Evolutionary conservation across 305 asterid species (phyloP).

Genomic region (Euphrasia arctica): DNA sequence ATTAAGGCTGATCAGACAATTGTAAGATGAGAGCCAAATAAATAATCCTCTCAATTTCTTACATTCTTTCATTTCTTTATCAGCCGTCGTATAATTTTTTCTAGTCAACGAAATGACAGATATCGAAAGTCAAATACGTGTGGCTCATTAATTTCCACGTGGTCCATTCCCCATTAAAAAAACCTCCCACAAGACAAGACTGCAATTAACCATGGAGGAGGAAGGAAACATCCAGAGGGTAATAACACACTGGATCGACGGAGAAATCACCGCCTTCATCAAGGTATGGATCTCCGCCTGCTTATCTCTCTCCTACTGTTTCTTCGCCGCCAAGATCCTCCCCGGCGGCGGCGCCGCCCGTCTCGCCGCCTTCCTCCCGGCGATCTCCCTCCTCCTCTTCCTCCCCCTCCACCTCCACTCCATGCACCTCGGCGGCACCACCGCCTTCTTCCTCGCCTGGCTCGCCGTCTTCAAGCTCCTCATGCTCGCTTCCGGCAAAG

Average conservation of each 20-base stretch:
- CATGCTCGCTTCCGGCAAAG: conserved; percentile 47
- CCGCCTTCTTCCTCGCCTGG: conserved; percentile 69
- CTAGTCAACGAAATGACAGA: no score
- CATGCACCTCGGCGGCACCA: conserved; percentile 48
- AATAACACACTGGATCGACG: conserved; percentile 45
- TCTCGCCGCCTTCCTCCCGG: conserved; percentile 50
- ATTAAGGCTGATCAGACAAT: no score
- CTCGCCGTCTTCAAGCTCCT: conserved; percentile 61
- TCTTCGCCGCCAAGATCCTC: conserved; percentile 35
- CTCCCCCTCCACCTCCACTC: conserved; percentile 65
- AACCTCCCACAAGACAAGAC: no score
- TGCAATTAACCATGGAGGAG: conserved; percentile 25
- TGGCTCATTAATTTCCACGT: no score
- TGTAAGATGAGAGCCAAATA: no score
- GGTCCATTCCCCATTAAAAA: no score
- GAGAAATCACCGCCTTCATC: conserved; percentile 52
- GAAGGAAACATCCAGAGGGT: conserved; percentile 32
- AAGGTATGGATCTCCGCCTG: conserved; percentile 56
- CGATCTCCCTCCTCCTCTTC: conserved; percentile 41
- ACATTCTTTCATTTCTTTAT: no score
- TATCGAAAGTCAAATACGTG: no score
- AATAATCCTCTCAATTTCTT: no score
- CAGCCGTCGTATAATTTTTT: no score
- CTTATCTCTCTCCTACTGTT: conserved; percentile 47
- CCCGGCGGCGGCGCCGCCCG: conserved; percentile 36